Conservation (phyloP, 257 asterid genomes). For the Scutellaria galericulata region DNA sequence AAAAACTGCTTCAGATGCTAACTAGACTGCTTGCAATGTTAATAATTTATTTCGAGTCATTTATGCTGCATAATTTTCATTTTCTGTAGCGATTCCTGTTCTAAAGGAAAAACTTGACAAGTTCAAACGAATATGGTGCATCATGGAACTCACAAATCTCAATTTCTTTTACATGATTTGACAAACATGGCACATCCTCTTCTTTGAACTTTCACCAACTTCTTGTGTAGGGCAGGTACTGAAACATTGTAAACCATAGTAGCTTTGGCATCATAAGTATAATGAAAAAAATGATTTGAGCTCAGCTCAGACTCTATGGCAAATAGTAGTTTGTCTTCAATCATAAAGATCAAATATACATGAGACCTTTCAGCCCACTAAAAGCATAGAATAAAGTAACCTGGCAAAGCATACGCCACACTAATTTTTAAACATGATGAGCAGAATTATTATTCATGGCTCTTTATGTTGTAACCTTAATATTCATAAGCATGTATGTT, state of each 20-base stretch:
- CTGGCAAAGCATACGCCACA: not conserved
- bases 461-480: not conserved
- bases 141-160: not conserved
- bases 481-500: not conserved
- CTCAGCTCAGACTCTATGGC: not conserved
- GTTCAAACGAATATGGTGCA: not conserved
- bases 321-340: not conserved
- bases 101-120: conserved; percentile 34
- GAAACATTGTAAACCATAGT: conserved; percentile 10
- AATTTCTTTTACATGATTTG: conserved; percentile 16
- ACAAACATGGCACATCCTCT: conserved; percentile 12
- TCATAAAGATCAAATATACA: not conserved
- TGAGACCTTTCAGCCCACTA: not conserved
- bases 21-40: conserved; percentile 16
- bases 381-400: not conserved
- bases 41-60: not conserved
- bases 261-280: conserved; percentile 23
- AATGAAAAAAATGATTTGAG: not conserved
- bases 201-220: conserved; percentile 26
- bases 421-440: not conserved
- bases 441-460: not conserved
- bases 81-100: conserved; percentile 24
- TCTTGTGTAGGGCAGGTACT: not conserved
- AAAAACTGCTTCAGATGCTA: conserved; percentile 33
- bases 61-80: conserved; percentile 8